These are phyloP conservation scores for Colletotrichum sp. DNA, from an alignment of 2,329 filamentous ascomycete genomes.

Conservation along the genomic window DNA sequence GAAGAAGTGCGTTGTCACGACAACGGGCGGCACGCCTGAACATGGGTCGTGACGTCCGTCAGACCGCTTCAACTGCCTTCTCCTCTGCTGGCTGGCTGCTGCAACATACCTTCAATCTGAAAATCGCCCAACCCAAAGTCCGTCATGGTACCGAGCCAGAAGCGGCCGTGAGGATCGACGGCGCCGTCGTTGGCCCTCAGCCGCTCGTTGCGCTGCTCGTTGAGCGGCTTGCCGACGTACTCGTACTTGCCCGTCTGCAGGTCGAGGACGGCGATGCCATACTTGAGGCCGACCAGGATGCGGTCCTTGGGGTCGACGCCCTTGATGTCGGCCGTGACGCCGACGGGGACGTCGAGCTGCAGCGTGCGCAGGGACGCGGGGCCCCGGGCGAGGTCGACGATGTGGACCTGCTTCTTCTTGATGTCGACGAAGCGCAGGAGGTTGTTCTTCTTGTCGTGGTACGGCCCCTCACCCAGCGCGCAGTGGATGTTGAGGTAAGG, in stretches of 20 bases:
- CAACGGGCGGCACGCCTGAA: background rate
- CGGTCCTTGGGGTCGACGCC: constrained; percentile 65
- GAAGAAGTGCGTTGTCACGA: background rate
- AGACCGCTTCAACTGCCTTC: background rate
- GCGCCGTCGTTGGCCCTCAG: constrained; percentile 82
- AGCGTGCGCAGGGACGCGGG: constrained; percentile 67
- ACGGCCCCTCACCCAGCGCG: constrained; percentile 75
- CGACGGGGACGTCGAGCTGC: constrained; percentile 59
- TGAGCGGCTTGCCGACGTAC: constrained; percentile 57
- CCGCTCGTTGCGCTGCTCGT: constrained; percentile 50
- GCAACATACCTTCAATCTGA: constrained; percentile 59
- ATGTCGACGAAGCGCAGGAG: constrained; percentile 83
- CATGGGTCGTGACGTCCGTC: background rate
- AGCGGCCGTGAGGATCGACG: constrained; percentile 78
- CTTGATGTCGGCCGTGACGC: constrained; percentile 81
- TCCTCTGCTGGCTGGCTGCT: background rate
- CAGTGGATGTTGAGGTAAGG: constrained; percentile 69
- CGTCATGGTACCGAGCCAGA: constrained; percentile 89
- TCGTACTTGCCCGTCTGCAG: constrained; percentile 60
- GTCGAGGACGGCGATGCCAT: constrained; percentile 80
- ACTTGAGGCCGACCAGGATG: constrained; percentile 81
- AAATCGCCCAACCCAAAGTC: constrained; percentile 67
- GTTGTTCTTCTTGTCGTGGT: constrained; percentile 70
- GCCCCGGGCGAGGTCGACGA: constrained; percentile 68
- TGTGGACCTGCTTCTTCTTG: constrained; percentile 75